These are phyloP conservation scores for Beauveria sp. DNA, from an alignment of 2,329 filamentous ascomycete species.

Conservation along the genomic window DNA sequence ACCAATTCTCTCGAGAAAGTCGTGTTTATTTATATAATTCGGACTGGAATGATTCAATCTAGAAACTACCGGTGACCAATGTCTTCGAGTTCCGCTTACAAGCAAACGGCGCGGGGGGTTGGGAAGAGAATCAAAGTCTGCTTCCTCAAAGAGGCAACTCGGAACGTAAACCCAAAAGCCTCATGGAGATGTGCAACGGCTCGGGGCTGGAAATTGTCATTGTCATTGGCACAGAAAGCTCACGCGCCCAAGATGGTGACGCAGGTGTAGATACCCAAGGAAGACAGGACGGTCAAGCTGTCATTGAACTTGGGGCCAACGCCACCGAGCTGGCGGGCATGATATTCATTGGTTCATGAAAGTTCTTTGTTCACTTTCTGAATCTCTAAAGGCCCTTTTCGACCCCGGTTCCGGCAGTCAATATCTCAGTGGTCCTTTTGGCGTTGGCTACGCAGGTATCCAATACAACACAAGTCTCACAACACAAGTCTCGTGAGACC, in stretches of 20 bases:
- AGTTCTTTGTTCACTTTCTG: neutral
- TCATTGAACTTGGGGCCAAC: too few relatives aligned
- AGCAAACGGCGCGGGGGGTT: too few relatives aligned
- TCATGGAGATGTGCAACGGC: neutral
- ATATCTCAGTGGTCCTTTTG: constrained; percentile 28
- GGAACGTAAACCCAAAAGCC: neutral
- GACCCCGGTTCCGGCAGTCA: constrained; percentile 31
- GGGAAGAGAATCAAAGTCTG: neutral
- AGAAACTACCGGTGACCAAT: too few relatives aligned
- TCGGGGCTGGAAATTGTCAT: neutral
- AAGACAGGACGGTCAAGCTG: too few relatives aligned
- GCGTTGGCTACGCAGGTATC: constrained; percentile 28
- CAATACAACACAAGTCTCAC: constrained; percentile 35
- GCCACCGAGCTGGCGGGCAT: neutral
- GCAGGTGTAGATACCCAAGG: too few relatives aligned
- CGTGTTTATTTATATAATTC: too few relatives aligned
- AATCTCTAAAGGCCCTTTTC: constrained; percentile 27
- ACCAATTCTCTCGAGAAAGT: too few relatives aligned
- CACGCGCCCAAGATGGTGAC: neutral
- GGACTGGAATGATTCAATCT: too few relatives aligned
- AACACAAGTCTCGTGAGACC: constrained; percentile 31
- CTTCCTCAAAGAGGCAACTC: neutral
- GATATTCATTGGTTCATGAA: neutral
- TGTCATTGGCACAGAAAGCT: neutral
- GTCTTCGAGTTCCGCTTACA: too few relatives aligned